These are phyloP conservation scores for Berberis vulgaris DNA, from an alignment of 164 flowering plant species.

Conservation along the genomic window DNA sequence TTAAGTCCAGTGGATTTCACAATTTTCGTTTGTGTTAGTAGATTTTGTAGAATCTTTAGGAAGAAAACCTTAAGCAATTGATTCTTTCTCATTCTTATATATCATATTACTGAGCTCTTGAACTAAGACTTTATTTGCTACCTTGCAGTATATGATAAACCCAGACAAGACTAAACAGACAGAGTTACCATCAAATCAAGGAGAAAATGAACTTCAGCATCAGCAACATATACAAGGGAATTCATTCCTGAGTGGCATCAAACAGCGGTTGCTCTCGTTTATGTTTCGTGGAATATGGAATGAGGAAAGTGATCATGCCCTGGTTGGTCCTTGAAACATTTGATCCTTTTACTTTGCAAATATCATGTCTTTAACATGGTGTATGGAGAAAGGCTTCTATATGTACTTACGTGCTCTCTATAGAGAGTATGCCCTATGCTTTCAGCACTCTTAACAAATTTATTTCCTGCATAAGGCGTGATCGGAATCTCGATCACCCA, in stretches of 20 bases:
- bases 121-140: constrained; percentile 5
- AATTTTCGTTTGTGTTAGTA: no score
- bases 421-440: no score
- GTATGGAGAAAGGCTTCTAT: not conserved
- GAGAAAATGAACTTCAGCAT: constrained; percentile 31
- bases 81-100: not conserved
- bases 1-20: no score
- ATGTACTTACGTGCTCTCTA: no score
- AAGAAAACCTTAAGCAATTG: no score
- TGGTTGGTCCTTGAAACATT: constrained; percentile 49
- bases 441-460: no score
- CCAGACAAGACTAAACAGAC: constrained; percentile 30
- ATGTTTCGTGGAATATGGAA: constrained; percentile 72
- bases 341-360: constrained; percentile 7
- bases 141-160: constrained; percentile 36
- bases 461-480: no score
- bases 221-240: constrained; percentile 23
- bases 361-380: not conserved
- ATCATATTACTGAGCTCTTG: not conserved
- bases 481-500: no score
- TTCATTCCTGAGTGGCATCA: constrained; percentile 73
- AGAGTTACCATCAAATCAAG: constrained; percentile 27
- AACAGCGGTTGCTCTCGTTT: constrained; percentile 93
- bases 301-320: constrained; percentile 61
- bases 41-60: no score